These are phyloP conservation scores for Boletus reticulatus DNA, from an alignment of 768 basidiomycete species.

Conservation along the genomic window DNA sequence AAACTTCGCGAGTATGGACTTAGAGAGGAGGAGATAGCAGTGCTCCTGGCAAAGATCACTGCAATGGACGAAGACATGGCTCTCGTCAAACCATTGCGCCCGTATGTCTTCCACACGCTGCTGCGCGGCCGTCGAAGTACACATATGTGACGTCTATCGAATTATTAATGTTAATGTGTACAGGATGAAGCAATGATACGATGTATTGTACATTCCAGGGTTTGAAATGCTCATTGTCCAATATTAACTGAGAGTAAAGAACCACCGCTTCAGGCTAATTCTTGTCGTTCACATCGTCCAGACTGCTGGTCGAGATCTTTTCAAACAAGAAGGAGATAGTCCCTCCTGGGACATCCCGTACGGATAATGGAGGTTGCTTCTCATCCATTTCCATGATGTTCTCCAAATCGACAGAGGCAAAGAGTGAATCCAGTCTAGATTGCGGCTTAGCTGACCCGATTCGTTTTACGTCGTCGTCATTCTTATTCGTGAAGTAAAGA, in stretches of 20 bases:
- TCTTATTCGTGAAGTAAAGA: slow-evolving; percentile 20
- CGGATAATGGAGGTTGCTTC: slow-evolving; percentile 33
- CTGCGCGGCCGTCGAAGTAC: slow-evolving; percentile 12
- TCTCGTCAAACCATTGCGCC: slow-evolving; percentile 2
- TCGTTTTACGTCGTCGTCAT: slow-evolving; percentile 11
- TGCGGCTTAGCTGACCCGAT: slow-evolving; percentile 13
- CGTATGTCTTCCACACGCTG: slow-evolving; percentile 1
- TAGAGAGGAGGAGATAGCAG: slow-evolving; percentile 19
- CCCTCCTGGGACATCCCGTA: slow-evolving; percentile 57
- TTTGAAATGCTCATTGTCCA: neutral
- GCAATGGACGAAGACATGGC: slow-evolving; percentile 21
- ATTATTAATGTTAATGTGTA: neutral
- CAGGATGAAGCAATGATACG: neutral
- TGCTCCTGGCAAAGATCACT: slow-evolving; percentile 20
- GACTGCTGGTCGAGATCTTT: slow-evolving; percentile 38
- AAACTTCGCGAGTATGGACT: slow-evolving; percentile 30
- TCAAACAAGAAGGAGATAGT: slow-evolving; percentile 78
- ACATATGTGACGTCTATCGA: slow-evolving; percentile 4
- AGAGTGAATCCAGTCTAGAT: slow-evolving; percentile 32
- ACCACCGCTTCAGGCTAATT: neutral
- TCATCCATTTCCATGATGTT: slow-evolving; percentile 40
- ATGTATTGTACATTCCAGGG: neutral
- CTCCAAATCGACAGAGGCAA: slow-evolving; percentile 48
- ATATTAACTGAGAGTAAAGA: neutral
- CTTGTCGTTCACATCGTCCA: slow-evolving; percentile 3